A percentile compares a stretch with the other conserved stretches of the same genome.
Evolutionary conservation across 1,139 yeast species (phyloP).

Genomic region (Suzukiozyma palmioleophila): DNA sequence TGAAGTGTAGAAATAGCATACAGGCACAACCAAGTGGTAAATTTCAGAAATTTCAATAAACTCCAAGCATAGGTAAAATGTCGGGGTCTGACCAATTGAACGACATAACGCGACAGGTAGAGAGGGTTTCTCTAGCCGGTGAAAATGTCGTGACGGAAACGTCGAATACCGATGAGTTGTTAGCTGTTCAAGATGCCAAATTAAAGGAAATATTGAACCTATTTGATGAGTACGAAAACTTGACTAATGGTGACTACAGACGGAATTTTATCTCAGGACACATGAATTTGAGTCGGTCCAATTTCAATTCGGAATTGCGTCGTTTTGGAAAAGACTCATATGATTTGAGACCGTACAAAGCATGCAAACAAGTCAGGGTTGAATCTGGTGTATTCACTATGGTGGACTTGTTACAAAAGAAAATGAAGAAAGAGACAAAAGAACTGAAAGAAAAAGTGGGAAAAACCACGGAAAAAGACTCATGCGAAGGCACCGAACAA

Average conservation of each 20-base stretch:
- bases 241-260: constrained; percentile 17
- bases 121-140: background rate
- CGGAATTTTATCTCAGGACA: constrained; percentile 26
- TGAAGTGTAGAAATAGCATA: no score
- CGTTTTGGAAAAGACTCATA: constrained; percentile 21
- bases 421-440: constrained; percentile 3
- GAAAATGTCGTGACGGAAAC: background rate
- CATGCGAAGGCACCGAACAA: constrained; percentile 5
- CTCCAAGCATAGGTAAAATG: background rate
- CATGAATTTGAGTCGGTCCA: constrained; percentile 37
- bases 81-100: constrained; percentile 1
- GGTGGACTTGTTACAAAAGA: constrained; percentile 5
- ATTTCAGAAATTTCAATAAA: background rate
- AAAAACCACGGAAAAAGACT: constrained; percentile 5
- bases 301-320: constrained; percentile 20
- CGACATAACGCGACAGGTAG: constrained; percentile 4
- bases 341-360: constrained; percentile 28
- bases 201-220: constrained; percentile 21
- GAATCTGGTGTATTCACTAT: constrained; percentile 9
- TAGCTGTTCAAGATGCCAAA: constrained; percentile 13
- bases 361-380: constrained; percentile 18
- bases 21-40: no score
- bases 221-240: constrained; percentile 27
- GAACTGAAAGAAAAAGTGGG: constrained; percentile 2
- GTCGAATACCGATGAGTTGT: background rate